Conservation (phyloP, 306 rosid genomes). For the Argentina anserina region DNA sequence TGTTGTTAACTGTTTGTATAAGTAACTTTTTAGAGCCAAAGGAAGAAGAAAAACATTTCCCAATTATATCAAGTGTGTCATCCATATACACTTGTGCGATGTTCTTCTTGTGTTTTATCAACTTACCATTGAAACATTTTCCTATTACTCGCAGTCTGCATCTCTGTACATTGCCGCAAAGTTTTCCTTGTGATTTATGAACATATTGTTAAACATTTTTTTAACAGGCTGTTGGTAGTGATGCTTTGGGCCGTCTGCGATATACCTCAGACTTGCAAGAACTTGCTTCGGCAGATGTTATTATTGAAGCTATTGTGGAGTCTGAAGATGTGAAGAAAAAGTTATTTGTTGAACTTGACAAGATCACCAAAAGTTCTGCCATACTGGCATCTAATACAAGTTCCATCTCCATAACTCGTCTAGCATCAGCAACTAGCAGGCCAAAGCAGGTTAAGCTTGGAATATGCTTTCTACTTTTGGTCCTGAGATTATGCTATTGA, state of each 20-base stretch:
- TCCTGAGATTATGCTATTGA: slow-evolving; percentile 6
- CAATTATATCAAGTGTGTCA: not conserved
- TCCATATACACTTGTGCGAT: not conserved
- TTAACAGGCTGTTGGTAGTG: slow-evolving; percentile 33
- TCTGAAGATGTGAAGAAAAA: slow-evolving; percentile 73
- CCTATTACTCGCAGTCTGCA: not conserved
- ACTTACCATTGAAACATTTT: not conserved
- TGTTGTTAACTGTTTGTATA: not conserved
- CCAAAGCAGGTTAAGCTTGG: slow-evolving; percentile 50
- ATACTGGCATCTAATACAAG: slow-evolving; percentile 96
- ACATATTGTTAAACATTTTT: not conserved
- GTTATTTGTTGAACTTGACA: slow-evolving; percentile 56
- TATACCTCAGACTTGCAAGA: slow-evolving; percentile 58
- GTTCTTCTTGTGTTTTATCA: not conserved
- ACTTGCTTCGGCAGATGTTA: slow-evolving; percentile 51
- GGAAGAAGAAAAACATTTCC: not conserved
- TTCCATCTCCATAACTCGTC: slow-evolving; percentile 84
- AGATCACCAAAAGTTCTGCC: slow-evolving; percentile 55
- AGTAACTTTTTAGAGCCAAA: not conserved
- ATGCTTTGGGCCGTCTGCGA: slow-evolving; percentile 46
- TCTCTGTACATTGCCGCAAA: not conserved
- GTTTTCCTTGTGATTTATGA: not conserved
- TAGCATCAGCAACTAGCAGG: slow-evolving; percentile 64
- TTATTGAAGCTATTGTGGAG: slow-evolving; percentile 85
- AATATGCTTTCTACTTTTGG: slow-evolving; percentile 15